Conservation (phyloP, 345 rosid species). For the Carallia brachiata region DNA sequence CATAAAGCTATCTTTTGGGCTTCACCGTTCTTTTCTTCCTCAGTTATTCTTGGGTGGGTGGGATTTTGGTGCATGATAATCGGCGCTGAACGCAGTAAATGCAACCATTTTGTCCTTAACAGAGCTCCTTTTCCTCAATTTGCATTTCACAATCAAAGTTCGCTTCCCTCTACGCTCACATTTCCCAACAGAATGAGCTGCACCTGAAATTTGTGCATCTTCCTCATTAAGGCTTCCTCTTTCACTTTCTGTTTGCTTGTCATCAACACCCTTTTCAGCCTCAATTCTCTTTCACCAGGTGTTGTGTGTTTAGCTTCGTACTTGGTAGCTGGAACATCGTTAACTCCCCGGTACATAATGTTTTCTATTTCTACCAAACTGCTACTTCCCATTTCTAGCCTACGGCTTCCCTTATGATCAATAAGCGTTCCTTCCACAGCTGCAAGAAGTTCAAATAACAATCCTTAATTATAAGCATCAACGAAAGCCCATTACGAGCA, state of each 20-base stretch:
- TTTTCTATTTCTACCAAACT: not conserved
- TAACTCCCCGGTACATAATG: constrained; percentile 8
- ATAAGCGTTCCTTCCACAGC: constrained; percentile 8
- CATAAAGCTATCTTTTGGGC: constrained; percentile 1
- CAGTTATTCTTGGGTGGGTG: constrained; percentile 59
- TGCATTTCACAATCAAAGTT: not conserved
- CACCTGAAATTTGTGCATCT: constrained; percentile 28
- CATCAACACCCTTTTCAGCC: constrained; percentile 5
- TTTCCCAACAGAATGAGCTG: constrained; percentile 22
- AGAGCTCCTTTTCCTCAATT: not conserved
- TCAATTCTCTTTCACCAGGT: constrained; percentile 30
- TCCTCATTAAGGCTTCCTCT: constrained; percentile 9
- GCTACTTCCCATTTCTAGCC: not conserved
- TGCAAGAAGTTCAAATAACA: constrained; percentile 9
- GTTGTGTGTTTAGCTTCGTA: constrained; percentile 7
- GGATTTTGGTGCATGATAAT: constrained; percentile 47
- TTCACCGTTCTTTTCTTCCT: constrained; percentile 15
- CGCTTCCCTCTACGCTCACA: constrained; percentile 18
- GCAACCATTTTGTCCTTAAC: constrained; percentile 24
- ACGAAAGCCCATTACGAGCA: not conserved
- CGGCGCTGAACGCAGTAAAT: constrained; percentile 50
- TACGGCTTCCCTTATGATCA: not conserved
- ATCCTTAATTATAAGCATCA: not conserved
- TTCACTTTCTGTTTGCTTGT: constrained; percentile 9
- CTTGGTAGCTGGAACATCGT: constrained; percentile 1